These are phyloP conservation scores for Leptomonas pyrrhocoris DNA, from an alignment of 208 protist genomes.

Conservation along the genomic window DNA sequence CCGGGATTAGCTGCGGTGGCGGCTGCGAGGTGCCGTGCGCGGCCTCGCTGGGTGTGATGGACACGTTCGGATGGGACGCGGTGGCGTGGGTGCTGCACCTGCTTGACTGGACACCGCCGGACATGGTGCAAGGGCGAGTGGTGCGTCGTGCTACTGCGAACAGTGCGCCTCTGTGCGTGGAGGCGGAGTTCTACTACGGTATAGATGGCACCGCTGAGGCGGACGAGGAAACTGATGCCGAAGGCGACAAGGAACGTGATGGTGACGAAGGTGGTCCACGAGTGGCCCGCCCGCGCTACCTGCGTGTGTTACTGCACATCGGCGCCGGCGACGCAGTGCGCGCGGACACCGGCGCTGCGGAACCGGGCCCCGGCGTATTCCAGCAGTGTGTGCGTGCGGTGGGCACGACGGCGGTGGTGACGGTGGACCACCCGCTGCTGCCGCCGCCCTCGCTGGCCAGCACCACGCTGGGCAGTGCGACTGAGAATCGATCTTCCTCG, in stretches of 20 bases:
- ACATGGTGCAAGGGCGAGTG: slow-evolving; percentile 37
- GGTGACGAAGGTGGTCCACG: background rate
- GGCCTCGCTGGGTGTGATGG: slow-evolving; percentile 27
- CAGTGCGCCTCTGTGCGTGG: slow-evolving; percentile 15
- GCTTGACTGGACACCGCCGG: slow-evolving; percentile 34
- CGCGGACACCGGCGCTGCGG: background rate
- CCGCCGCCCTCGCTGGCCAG: background rate
- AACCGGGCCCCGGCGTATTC: background rate
- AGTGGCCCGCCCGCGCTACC: slow-evolving; percentile 14
- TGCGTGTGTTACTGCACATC: slow-evolving; percentile 28
- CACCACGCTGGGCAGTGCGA: background rate
- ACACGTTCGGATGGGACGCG: slow-evolving; percentile 31
- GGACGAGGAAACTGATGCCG: background rate
- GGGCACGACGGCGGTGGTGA: slow-evolving; percentile 26
- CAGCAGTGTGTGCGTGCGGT: slow-evolving; percentile 31
- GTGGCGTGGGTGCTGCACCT: slow-evolving; percentile 33
- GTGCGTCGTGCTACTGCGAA: slow-evolving; percentile 7
- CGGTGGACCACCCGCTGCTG: slow-evolving; percentile 21
- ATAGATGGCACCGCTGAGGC: slow-evolving; percentile 18
- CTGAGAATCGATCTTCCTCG: background rate
- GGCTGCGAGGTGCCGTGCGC: background rate
- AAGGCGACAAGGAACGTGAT: background rate
- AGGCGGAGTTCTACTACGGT: slow-evolving; percentile 36
- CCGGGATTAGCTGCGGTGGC: background rate
- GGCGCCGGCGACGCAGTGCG: background rate